Evolutionary conservation across 108 stramenopile species (phyloP), one percentile per base, ranked within the genome.

Genomic region (Seminavis robusta): DNA sequence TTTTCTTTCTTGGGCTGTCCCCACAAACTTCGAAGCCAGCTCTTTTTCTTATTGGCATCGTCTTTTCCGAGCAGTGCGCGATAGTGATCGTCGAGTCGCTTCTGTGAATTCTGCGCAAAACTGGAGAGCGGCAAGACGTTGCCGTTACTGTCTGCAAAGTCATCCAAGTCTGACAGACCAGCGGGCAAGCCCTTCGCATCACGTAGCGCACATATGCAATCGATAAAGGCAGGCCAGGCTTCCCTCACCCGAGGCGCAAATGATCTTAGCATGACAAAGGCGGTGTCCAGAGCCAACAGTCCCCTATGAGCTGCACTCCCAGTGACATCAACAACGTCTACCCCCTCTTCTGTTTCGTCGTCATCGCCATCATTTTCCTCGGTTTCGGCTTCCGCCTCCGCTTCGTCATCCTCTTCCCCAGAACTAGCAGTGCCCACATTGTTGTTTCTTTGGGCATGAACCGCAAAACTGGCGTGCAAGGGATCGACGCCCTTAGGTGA

Each of bases 91-190:
- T 82, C 72, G 10, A 90, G 69, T 43, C 69, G 57, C 6, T 46
- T 47, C 40, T 73, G 66, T 33, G 78, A 81, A 10, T 71, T 52
- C 33, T 63, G 56, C 5, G 85, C 80, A 67, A 80, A 90, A 13
- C 51, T 33, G 9, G 89, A 90, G 48, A 71, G 51, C 9, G 77
- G 83, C 43, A 90, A 53, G 1, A 81, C 67, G 33, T 84, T 84
- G 4, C 89, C 89, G 40, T 74, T 69, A 52, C 89, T 90, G 52
- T 90, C 89, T 9, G 85, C 89, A 69, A 90, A 90, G 51, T 90
- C 89, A 43, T 90, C 89, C 32, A 86, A 65, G 61, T 84, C 82
- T 2, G 83, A 44, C n/a, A 90, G 54, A 8, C 83, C 64, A n/a
- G 69, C 49, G 8, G 89, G 89, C 6, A 90, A 64, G 4, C 80